Evolutionary conservation across 140 eudicot genomes (phyloP).

Genomic region (Senecio squalidus): DNA sequence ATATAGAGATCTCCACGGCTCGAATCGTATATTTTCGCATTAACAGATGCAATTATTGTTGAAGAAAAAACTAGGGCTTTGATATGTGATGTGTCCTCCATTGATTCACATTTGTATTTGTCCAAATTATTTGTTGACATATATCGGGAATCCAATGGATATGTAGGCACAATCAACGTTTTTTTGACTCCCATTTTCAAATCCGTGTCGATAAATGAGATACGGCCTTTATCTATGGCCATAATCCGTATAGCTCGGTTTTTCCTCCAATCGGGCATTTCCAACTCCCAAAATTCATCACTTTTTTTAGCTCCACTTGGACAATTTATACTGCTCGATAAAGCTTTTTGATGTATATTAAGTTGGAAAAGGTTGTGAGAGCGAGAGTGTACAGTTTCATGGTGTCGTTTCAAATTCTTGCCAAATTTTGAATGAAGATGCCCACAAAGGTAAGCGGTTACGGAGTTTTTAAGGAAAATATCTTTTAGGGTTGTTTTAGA

Average conservation of each 20-base stretch:
- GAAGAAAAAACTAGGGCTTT: constrained; percentile 77
- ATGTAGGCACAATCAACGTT: constrained; percentile 63
- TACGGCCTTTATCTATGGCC: constrained; percentile 73
- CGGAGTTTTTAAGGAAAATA: constrained; percentile 47
- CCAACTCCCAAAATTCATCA: constrained; percentile 89
- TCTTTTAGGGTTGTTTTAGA: constrained; percentile 67
- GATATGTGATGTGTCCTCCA: constrained; percentile 36
- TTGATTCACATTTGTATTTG: constrained; percentile 36
- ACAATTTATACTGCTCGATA: constrained; percentile 26
- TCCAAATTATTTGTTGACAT: constrained; percentile 30
- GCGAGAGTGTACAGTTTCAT: constrained; percentile 25
- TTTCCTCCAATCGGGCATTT: constrained; percentile 95
- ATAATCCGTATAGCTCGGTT: constrained; percentile 73
- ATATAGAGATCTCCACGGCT: constrained; percentile 31
- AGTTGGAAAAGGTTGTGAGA: constrained; percentile 42
- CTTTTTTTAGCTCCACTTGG: constrained; percentile 25
- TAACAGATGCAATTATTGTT: constrained; percentile 50
- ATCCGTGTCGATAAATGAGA: constrained; percentile 67
- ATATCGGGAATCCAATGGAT: constrained; percentile 80
- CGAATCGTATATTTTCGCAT: constrained; percentile 64
- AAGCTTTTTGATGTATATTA: constrained; percentile 35
- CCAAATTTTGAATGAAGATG: constrained; percentile 81
- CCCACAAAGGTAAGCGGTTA: constrained; percentile 82
- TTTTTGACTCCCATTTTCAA: constrained; percentile 50
- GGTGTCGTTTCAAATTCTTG: constrained; percentile 74